Percentiles rank a stretch among this genome's conserved stretches.
phyloP scores from a whole-genome alignment of 2,329 filamentous ascomycete genomes.

The Paraconiothyrium brasiliense region DNA sequence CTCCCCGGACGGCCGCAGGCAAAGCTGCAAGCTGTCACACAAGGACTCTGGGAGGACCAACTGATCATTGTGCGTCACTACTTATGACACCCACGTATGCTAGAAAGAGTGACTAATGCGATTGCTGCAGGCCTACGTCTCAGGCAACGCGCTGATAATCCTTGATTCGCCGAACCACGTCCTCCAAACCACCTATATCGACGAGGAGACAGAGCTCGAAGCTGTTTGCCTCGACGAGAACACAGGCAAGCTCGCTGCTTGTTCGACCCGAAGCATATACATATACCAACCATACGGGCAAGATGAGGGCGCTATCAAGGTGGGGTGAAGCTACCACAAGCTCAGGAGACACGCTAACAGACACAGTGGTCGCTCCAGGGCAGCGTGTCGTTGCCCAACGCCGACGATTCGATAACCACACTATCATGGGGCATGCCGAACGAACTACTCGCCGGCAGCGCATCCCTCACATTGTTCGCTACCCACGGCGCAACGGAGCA shows the following conservation, averaged over 20 bases:
- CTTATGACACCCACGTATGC: conserved; percentile 3
- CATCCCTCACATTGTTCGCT: conserved; percentile 75
- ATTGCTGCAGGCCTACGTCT: conserved; percentile 77
- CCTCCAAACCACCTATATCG: conserved; percentile 90
- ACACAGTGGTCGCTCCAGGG: conserved; percentile 69
- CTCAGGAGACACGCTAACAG: conserved; percentile 34
- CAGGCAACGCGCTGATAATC: conserved; percentile 86
- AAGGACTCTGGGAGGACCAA: conserved; percentile 75
- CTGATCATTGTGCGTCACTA: conserved; percentile 72
- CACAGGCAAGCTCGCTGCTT: conserved; percentile 85
- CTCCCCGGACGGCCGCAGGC: conserved; percentile 81
- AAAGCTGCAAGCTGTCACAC: conserved; percentile 79
- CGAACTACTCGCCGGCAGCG: conserved; percentile 83
- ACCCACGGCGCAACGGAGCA: conserved; percentile 61
- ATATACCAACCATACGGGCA: conserved; percentile 80
- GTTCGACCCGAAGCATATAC: conserved; percentile 72
- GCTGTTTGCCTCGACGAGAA: conserved; percentile 83
- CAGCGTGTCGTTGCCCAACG: conserved; percentile 60
- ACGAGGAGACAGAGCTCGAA: conserved; percentile 73
- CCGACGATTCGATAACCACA: conserved; percentile 61
- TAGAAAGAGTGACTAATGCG: conserved; percentile 22
- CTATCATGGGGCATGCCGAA: conserved; percentile 89
- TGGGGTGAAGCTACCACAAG: conserved; percentile 51
- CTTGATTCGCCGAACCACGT: conserved; percentile 77
- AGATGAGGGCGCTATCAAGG: conserved; percentile 77